These are phyloP conservation scores for Hypomyces rosellus DNA, from an alignment of 2,329 filamentous ascomycete species.

Conservation along the genomic window DNA sequence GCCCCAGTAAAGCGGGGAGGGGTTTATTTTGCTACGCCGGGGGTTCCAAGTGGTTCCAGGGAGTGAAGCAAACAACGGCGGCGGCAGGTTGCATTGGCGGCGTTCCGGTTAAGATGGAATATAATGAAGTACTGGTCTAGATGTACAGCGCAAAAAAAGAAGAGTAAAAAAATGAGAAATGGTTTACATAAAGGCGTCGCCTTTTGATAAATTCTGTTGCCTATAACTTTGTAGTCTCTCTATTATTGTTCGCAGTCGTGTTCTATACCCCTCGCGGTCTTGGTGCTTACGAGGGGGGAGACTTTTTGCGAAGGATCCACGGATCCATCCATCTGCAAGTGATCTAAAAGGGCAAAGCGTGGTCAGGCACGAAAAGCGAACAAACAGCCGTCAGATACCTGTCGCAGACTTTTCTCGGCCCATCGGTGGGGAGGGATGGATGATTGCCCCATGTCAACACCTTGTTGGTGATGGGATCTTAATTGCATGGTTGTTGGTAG, in stretches of 20 bases:
- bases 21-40: neutral
- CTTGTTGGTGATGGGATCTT: neutral
- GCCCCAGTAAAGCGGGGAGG: conserved; percentile 39
- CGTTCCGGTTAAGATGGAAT: conserved; percentile 36
- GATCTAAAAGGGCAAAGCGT: neutral
- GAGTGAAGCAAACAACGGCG: conserved; percentile 19
- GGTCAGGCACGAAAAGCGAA: conserved; percentile 2
- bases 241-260: no score
- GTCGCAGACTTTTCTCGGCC: conserved; percentile 1
- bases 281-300: no score
- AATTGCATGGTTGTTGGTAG: no score
- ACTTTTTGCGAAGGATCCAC: neutral
- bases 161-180: conserved; percentile 15
- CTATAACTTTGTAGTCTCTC: no score
- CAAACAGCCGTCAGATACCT: neutral
- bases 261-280: no score
- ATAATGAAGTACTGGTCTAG: conserved; percentile 32
- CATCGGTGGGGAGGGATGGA: neutral
- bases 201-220: no score
- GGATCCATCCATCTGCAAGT: neutral
- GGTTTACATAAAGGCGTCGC: conserved; percentile 2
- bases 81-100: conserved; percentile 33
- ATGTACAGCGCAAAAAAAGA: conserved; percentile 26
- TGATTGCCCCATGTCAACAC: neutral
- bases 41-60: conserved; percentile 6